phyloP scores from a whole-genome alignment of 176 grass and related monocot species.

The Bothriochloa decipiens region DNA sequence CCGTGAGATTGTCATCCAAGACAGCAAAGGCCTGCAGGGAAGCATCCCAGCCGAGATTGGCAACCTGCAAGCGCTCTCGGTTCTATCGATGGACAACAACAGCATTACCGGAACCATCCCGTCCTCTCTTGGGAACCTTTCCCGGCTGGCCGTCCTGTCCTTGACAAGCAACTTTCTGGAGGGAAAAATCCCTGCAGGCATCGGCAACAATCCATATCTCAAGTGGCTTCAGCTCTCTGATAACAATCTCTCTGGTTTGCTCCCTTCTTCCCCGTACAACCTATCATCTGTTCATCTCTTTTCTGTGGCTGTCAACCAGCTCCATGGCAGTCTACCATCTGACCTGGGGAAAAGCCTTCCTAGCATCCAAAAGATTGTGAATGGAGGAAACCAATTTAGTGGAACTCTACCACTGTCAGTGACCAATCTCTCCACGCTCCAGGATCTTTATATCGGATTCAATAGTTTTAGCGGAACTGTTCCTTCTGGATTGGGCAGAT shows the following conservation, averaged over 20 bases:
- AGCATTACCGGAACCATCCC: conserved; percentile 14
- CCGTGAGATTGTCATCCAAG: too few species aligned
- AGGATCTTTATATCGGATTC: too few species aligned
- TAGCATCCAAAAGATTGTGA: not conserved
- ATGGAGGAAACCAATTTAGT: too few species aligned
- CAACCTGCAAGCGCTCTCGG: not conserved
- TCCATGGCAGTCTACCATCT: not conserved
- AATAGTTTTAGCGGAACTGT: not conserved
- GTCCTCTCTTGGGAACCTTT: not conserved
- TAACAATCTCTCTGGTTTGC: conserved; percentile 10
- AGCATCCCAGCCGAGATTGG: not conserved
- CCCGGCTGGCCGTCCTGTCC: not conserved
- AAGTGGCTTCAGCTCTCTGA: not conserved
- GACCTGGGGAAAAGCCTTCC: not conserved
- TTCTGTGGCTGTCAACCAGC: not conserved
- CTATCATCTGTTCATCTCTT: not conserved
- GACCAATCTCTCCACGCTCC: too few species aligned
- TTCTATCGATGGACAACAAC: not conserved
- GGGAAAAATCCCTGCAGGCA: not conserved
- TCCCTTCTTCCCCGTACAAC: conserved; percentile 16
- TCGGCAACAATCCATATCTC: not conserved
- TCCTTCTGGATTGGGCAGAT: too few species aligned
- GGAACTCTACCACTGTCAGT: too few species aligned
- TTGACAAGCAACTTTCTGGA: not conserved
- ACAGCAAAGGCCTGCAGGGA: too few species aligned